Conservation (phyloP, 768 basidiomycete genomes). For the Auricularia auricula-judae region DNA sequence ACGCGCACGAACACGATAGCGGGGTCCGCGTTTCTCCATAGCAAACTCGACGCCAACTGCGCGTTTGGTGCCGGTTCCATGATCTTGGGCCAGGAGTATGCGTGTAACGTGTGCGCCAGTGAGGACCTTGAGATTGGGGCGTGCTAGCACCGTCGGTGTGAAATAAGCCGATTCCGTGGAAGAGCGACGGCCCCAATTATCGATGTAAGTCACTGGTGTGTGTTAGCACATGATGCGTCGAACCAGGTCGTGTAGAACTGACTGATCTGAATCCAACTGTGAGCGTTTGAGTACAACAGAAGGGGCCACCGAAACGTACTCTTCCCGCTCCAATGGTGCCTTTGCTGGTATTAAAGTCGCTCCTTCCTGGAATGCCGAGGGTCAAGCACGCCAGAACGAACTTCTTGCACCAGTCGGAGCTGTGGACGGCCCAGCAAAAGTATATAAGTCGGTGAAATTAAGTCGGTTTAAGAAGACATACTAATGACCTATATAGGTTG, state of each 20-base stretch:
- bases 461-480: slow-evolving; percentile 3
- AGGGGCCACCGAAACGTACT: not conserved
- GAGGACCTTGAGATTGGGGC: slow-evolving; percentile 11
- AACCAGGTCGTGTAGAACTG: not conserved
- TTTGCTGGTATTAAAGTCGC: slow-evolving; percentile 8
- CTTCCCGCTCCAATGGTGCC: not conserved
- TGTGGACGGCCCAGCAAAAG: not conserved
- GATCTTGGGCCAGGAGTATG: slow-evolving; percentile 7
- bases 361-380: not conserved
- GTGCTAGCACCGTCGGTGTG: slow-evolving; percentile 8
- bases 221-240: not conserved
- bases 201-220: slow-evolving; percentile 6
- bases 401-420: not conserved
- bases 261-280: not conserved
- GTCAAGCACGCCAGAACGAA: slow-evolving; percentile 8
- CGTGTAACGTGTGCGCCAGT: slow-evolving; percentile 6
- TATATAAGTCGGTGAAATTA: no score
- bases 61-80: slow-evolving; percentile 1
- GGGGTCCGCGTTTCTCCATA: not conserved
- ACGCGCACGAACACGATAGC: slow-evolving; percentile 4
- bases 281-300: not conserved
- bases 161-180: slow-evolving; percentile 10
- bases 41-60: slow-evolving; percentile 11
- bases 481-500: slow-evolving; percentile 1
- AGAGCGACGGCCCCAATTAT: slow-evolving; percentile 3